A percentile compares a stretch with the other conserved stretches of the same genome.
Evolutionary conservation across 1,284 basidiomycete species (phyloP).

Genomic region (Neotropicomus parvogracilis): DNA sequence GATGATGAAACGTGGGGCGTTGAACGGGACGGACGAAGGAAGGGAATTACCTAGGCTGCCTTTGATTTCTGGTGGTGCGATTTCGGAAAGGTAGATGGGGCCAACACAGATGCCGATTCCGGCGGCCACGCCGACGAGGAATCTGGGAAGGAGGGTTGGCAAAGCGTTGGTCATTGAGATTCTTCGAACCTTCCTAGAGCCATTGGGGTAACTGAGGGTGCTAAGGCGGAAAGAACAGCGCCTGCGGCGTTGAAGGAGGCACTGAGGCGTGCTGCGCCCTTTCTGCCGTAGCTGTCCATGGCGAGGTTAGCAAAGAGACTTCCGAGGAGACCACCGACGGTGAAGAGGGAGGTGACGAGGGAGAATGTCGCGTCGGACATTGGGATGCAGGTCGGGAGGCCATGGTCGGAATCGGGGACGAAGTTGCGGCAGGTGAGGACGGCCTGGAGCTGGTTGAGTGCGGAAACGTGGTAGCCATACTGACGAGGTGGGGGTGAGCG

Average conservation of each 20-base stretch:
- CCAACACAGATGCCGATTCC: slow-evolving; percentile 85
- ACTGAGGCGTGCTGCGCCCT: slow-evolving; percentile 58
- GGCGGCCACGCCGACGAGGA: slow-evolving; percentile 75
- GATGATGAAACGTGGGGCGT: slow-evolving; percentile 14
- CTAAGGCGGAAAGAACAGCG: slow-evolving; percentile 60
- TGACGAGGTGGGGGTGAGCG: slow-evolving; percentile 22
- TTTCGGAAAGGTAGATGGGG: slow-evolving; percentile 81
- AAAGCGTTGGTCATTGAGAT: not conserved
- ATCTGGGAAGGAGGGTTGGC: slow-evolving; percentile 39
- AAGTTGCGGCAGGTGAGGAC: slow-evolving; percentile 62
- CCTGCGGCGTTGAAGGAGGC: slow-evolving; percentile 59
- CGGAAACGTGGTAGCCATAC: slow-evolving; percentile 83
- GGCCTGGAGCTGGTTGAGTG: slow-evolving; percentile 81
- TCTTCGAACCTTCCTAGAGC: slow-evolving; percentile 61
- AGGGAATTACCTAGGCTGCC: slow-evolving; percentile 59
- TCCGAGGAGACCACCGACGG: slow-evolving; percentile 82
- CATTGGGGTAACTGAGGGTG: slow-evolving; percentile 55
- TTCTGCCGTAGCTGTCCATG: slow-evolving; percentile 69
- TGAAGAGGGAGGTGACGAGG: slow-evolving; percentile 80
- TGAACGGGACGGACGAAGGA: not conserved
- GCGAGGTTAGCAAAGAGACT: slow-evolving; percentile 67
- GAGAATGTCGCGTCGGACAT: slow-evolving; percentile 78
- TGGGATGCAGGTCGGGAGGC: slow-evolving; percentile 66
- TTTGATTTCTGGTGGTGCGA: slow-evolving; percentile 69
- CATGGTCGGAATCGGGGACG: slow-evolving; percentile 24